Percentiles rank a stretch among this genome's conserved stretches.
Conservation (phyloP, 2,329 filamentous ascomycete genomes). For the Pyricularia grisea region DNA sequence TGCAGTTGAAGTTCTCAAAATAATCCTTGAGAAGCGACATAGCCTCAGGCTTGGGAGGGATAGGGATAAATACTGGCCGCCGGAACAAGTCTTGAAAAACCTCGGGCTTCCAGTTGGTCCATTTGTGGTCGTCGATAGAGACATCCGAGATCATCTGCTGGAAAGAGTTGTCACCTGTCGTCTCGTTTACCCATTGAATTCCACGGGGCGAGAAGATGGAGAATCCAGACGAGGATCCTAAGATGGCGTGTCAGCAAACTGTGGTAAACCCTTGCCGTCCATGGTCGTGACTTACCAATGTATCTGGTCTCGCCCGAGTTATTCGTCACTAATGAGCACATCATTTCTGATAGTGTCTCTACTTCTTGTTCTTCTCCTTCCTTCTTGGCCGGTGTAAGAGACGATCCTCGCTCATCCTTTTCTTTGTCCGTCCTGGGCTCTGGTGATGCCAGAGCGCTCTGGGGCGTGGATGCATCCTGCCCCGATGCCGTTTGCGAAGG, state of each 20-base stretch:
- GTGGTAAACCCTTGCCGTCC: not conserved
- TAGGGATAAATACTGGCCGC: conserved; percentile 69
- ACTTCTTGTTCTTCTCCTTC: conserved; percentile 58
- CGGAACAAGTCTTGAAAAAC: conserved; percentile 90
- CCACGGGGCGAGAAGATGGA: conserved; percentile 98
- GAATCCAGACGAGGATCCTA: conserved; percentile 92
- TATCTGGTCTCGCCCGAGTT: conserved; percentile 91
- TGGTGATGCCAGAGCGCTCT: conserved; percentile 46
- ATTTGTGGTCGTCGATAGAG: conserved; percentile 89
- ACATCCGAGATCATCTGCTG: conserved; percentile 89
- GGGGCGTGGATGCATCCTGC: conserved; percentile 37
- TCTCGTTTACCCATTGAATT: conserved; percentile 96
- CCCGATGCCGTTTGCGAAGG: conserved; percentile 36
- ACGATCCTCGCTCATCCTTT: conserved; percentile 19
- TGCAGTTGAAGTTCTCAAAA: conserved; percentile 98
- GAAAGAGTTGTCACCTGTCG: conserved; percentile 92
- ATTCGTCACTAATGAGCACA: conserved; percentile 96
- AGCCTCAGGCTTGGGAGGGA: conserved; percentile 82
- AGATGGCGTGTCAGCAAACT: not conserved
- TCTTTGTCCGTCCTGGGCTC: conserved; percentile 27
- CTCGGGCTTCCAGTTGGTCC: conserved; percentile 97
- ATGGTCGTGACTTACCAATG: conserved; percentile 58
- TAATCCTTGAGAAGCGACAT: conserved; percentile 84
- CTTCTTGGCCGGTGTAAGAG: conserved; percentile 23
- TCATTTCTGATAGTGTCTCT: conserved; percentile 89